A percentile compares a stretch with the other conserved stretches of the same genome.
Conservation (phyloP, 495 filamentous ascomycete species). For the Penicillium canescens region DNA sequence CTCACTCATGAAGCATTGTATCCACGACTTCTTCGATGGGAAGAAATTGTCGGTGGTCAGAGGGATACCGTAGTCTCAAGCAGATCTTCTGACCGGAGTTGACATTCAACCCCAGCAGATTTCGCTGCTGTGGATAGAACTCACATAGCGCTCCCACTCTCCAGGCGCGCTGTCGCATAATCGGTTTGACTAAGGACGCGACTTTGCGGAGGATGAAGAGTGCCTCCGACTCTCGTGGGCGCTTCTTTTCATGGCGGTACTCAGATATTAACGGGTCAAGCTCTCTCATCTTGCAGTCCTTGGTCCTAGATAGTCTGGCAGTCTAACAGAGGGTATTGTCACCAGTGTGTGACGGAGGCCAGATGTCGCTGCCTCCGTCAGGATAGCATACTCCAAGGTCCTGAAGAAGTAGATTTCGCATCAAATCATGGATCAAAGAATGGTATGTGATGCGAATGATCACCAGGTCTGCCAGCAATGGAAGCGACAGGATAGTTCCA, state of each 20-base stretch:
- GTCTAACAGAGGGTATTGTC: background rate
- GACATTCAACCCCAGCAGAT: constrained; percentile 81
- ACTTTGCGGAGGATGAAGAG: constrained; percentile 78
- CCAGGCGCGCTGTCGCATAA: constrained; percentile 88
- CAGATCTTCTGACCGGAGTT: constrained; percentile 77
- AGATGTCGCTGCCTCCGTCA: background rate
- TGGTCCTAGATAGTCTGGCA: background rate
- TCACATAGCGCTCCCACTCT: constrained; percentile 77
- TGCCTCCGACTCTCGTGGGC: constrained; percentile 76
- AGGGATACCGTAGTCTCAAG: constrained; percentile 76
- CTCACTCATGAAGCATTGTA: constrained; percentile 91
- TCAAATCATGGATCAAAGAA: background rate
- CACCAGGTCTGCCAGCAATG: background rate
- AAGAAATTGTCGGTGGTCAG: constrained; percentile 75
- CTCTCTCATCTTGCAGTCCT: constrained; percentile 54
- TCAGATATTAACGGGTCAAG: constrained; percentile 69
- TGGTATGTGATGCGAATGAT: background rate
- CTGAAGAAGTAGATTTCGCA: background rate
- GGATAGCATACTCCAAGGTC: constrained; percentile 8
- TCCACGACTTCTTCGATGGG: constrained; percentile 77
- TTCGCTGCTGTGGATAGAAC: constrained; percentile 75
- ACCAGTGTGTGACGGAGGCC: background rate
- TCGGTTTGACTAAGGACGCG: constrained; percentile 89
- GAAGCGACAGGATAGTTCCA: background rate
- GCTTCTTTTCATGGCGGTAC: constrained; percentile 75